phyloP scores from a whole-genome alignment of 257 asterid genomes.

The Ophiorrhiza pumila region DNA sequence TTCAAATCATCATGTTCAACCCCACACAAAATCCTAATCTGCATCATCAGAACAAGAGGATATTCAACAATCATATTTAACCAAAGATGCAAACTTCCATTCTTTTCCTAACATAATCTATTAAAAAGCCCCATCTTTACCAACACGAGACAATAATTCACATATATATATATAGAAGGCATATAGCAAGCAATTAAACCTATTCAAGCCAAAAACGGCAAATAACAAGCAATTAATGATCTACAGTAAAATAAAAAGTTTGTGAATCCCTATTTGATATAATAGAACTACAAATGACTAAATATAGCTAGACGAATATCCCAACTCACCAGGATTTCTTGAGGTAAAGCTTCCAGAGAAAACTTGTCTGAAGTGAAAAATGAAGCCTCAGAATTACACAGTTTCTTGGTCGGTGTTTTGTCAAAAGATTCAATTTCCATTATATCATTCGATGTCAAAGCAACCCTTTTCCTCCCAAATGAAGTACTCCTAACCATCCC shows the following conservation, averaged over 20 bases:
- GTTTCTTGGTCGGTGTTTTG: slow-evolving; percentile 30
- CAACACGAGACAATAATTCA: not conserved
- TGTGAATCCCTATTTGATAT: not conserved
- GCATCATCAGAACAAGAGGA: not conserved
- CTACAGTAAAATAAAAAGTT: not conserved
- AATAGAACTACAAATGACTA: not conserved
- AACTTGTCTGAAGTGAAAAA: slow-evolving; percentile 20
- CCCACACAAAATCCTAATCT: slow-evolving; percentile 63
- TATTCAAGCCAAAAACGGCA: not conserved
- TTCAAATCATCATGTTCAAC: slow-evolving; percentile 88
- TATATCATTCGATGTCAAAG: slow-evolving; percentile 16
- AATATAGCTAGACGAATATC: not conserved
- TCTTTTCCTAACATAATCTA: not conserved
- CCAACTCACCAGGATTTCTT: slow-evolving; percentile 54
- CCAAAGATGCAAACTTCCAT: not conserved
- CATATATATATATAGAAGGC: not conserved
- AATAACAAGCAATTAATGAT: not conserved
- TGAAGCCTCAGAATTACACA: slow-evolving; percentile 26
- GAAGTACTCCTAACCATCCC: slow-evolving; percentile 48
- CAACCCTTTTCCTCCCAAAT: slow-evolving; percentile 61
- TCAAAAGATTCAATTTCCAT: slow-evolving; percentile 20
- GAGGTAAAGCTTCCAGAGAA: slow-evolving; percentile 55
- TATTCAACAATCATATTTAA: not conserved
- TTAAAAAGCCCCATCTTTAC: not conserved
- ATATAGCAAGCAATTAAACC: not conserved